phyloP scores from a whole-genome alignment of 2,329 filamentous ascomycete species.

The Aspergillus sp. region DNA sequence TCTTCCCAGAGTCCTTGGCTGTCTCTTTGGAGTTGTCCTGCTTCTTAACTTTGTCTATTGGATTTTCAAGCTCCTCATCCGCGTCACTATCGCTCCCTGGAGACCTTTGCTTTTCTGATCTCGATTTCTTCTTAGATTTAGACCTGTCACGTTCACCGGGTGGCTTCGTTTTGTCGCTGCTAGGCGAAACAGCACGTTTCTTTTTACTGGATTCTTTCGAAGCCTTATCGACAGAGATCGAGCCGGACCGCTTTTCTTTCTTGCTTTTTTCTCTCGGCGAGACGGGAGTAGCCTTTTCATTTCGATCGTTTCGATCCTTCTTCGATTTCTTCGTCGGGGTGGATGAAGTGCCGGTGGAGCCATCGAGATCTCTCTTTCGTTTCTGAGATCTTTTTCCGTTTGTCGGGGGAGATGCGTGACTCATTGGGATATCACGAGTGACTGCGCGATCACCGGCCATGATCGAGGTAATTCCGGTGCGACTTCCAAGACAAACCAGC shows the following conservation, averaged over 20 bases:
- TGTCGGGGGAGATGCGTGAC: constrained; percentile 16
- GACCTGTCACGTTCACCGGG: constrained; percentile 22
- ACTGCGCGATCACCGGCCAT: constrained; percentile 51
- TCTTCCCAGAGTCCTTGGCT: background rate
- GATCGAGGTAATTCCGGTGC: constrained; percentile 14
- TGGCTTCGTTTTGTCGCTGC: constrained; percentile 26
- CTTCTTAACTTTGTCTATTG: constrained; percentile 13
- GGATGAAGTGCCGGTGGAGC: constrained; percentile 20
- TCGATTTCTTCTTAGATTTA: constrained; percentile 29
- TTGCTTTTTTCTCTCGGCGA: constrained; percentile 33
- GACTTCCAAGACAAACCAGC: background rate
- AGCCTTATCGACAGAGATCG: constrained; percentile 27
- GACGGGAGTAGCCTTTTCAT: constrained; percentile 15
- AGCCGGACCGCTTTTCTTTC: constrained; percentile 24
- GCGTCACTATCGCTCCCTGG: constrained; percentile 12
- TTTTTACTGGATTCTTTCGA: constrained; percentile 31
- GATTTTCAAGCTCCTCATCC: constrained; percentile 28
- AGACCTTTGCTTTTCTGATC: constrained; percentile 39
- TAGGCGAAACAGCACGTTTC: constrained; percentile 29
- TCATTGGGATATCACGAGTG: constrained; percentile 46
- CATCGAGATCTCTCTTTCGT: constrained; percentile 34
- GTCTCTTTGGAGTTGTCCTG: constrained; percentile 16
- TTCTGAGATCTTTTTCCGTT: constrained; percentile 30
- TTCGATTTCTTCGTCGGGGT: constrained; percentile 41
- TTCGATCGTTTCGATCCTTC: constrained; percentile 27